These are phyloP conservation scores for Candida ascalaphidarum DNA, from an alignment of 805 yeast species.

Conservation along the genomic window DNA sequence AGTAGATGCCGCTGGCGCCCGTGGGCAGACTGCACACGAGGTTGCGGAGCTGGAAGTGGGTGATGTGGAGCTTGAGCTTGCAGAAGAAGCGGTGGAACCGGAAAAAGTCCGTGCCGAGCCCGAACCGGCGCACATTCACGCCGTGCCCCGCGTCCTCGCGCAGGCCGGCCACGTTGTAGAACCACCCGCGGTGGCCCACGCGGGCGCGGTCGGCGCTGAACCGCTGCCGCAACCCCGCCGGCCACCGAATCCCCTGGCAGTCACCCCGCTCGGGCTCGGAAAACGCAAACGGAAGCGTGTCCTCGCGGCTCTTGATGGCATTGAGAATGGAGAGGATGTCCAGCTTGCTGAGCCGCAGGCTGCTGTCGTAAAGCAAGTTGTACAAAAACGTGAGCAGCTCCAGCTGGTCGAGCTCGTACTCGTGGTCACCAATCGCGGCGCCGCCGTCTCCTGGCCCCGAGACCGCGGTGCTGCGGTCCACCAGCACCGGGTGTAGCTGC, in stretches of 20 bases:
- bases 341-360: constrained; percentile 21
- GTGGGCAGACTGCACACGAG: constrained; percentile 33
- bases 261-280: constrained; percentile 8
- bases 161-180: constrained; percentile 27
- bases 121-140: constrained; percentile 17
- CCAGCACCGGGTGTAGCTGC: not conserved
- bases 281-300: constrained; percentile 18
- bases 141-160: constrained; percentile 21
- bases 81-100: constrained; percentile 31
- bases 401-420: constrained; percentile 31
- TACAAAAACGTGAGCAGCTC: constrained; percentile 33
- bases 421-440: constrained; percentile 5
- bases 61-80: constrained; percentile 38
- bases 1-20: constrained; percentile 27
- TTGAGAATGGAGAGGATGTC: constrained; percentile 29
- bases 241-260: constrained; percentile 31
- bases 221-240: constrained; percentile 19
- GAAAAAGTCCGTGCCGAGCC: constrained; percentile 25
- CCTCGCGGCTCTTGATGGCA: constrained; percentile 27
- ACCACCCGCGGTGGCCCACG: constrained; percentile 29
- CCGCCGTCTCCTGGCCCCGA: not conserved
- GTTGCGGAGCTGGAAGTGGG: constrained; percentile 52
- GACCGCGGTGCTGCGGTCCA: not conserved
- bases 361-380: constrained; percentile 29
- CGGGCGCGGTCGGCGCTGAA: constrained; percentile 24